Evolutionary conservation across 2,329 filamentous ascomycete species (phyloP).

Genomic region (Decorospora gaudefroyi): DNA sequence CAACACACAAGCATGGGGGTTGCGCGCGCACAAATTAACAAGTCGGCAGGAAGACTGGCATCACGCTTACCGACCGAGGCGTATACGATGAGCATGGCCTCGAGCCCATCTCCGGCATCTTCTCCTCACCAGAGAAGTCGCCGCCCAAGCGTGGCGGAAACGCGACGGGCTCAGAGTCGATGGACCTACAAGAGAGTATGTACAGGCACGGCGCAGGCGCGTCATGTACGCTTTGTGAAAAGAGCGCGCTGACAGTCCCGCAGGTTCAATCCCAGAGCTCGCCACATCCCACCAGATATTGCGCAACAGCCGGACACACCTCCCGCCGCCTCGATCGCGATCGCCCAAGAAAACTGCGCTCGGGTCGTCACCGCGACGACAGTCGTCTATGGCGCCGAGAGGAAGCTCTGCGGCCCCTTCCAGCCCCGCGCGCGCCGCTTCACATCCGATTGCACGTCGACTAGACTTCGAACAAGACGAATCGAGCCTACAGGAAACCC

Average conservation of each 20-base stretch:
- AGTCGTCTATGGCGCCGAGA: constrained; percentile 60
- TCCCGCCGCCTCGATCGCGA: constrained; percentile 57
- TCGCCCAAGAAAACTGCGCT: constrained; percentile 68
- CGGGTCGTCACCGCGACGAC: constrained; percentile 63
- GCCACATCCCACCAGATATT: constrained; percentile 52
- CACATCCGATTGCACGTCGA: constrained; percentile 56
- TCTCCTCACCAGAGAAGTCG: constrained; percentile 78
- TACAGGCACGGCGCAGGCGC: constrained; percentile 5
- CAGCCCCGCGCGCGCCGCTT: constrained; percentile 38
- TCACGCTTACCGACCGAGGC: constrained; percentile 76
- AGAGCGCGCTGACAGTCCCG: constrained; percentile 5
- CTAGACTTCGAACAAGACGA: constrained; percentile 60
- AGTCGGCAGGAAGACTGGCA: constrained; percentile 79
- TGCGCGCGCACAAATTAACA: constrained; percentile 20
- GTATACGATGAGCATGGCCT: constrained; percentile 89
- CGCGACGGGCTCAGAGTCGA: constrained; percentile 60
- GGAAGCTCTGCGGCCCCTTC: constrained; percentile 53
- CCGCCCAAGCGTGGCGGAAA: constrained; percentile 52
- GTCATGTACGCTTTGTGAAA: neutral
- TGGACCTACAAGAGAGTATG: constrained; percentile 68
- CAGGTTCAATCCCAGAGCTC: constrained; percentile 58
- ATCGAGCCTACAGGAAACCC: constrained; percentile 39
- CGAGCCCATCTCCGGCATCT: constrained; percentile 83
- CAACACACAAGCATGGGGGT: too few relatives aligned
- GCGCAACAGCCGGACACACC: constrained; percentile 51